Base-by-base conservation (phyloP, 192 early-diverging fungal genomes). In the Podila epigama region DNA sequence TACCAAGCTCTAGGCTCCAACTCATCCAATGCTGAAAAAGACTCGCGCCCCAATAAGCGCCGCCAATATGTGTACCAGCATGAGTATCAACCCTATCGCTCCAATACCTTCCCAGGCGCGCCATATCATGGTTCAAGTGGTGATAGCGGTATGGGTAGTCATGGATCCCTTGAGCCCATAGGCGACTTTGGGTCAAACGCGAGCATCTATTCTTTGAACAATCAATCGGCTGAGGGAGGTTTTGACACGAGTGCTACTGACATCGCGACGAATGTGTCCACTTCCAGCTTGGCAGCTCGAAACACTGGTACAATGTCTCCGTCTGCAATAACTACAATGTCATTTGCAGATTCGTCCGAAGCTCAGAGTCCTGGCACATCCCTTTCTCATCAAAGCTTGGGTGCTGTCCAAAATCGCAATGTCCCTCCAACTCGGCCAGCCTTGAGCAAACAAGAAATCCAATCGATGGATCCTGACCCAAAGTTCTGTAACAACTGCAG, bases 401-500 rank as follows among this genome's bases (percentile, higher is more conserved):
- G n/a, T n/a, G n/a, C n/a, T n/a, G n/a, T n/a, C n/a, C n/a, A n/a
- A n/a, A n/a, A n/a, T n/a, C n/a, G n/a, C n/a, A n/a, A 15, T 48
- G 15, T 22, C 20, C 4, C 44, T 2, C n/a, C 3, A 5, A 48
- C 7, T 22, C 42, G 69, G 7, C 60, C 10, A 5, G 5, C 54
- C 0, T 32, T 66, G 25, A 61, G 32, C 51, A 75, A 75, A 28
- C 71, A 75, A 33, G 51, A 67, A n/a, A 57, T 75, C 18, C 58
- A 61, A 11, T 57, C 59, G 13, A 48, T 67, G 59, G 73, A 77
- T 37, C 73, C 73, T 2, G 73, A 77, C 8, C 73, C 73, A 18
- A 77, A 77, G 37, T 60, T 48, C 18, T 77, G 73, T 18, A 18
- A 64, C 13, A 77, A 77, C 33, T 77, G 73, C 20, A 51, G 51